Base-by-base conservation (phyloP, 495 filamentous ascomycete species). In the Trichodelitschia bisporula region DNA sequence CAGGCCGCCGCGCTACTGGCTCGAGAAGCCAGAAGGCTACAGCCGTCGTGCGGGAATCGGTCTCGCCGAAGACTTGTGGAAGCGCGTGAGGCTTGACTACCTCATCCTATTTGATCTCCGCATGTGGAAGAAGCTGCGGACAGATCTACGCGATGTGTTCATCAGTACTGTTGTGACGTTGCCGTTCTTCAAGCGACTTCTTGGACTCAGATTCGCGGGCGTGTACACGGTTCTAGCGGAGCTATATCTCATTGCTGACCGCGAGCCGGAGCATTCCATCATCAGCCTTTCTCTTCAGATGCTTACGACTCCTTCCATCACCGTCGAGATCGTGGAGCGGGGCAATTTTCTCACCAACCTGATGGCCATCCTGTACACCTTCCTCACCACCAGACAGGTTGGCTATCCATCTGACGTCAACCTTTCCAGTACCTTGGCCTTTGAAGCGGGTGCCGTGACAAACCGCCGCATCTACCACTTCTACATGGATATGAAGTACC, bases 341-440 rank as follows among this genome's bases (percentile, higher is more conserved):
- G 86, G 83, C n/a, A 95, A 99, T 50, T 92, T 95, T 47, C 56
- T 95, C 15, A 90, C 83, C 2, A 91, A 76, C 37, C 64, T 95
- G 12, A 80, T 90, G 64, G 75, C 86, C 11, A 93, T 95, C 33
- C 58, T 99, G 0, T 99, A 95, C 48, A 95, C 89, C 0, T 99
- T 95, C 57, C 51, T 95, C 6, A 95, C 86, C 1, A 91, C 82
- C 4, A 62, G 86, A 15, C 83, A 95, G 55, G 86, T 99, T 18
- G 79, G 80, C 4, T 78, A 89, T 49, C 86, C 86, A 0, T 70
- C 73, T 48, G 72, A 91, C 37, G 72, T 95, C 25, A 66, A 76
- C 37, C 69, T 72, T 1, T 70, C 68, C 38, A 82, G 77, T 19
- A 82, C 78, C 0, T 54, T 99, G 24, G 78, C 80, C 0, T 90